Conservation (phyloP, 1,284 basidiomycete genomes). For the Macrocystidia cucumis region DNA sequence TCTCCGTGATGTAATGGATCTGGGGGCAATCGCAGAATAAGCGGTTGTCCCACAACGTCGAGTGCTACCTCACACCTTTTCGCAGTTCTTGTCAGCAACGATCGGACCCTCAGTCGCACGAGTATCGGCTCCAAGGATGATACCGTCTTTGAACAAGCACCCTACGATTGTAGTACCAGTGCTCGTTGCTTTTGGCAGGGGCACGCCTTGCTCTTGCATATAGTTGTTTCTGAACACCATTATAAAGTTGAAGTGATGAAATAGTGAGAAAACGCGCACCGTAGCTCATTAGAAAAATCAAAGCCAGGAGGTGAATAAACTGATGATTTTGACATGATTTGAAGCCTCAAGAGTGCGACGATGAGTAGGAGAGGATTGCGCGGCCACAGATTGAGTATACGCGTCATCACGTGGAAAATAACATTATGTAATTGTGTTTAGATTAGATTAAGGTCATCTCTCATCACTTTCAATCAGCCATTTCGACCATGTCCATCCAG, state of each 20-base stretch:
- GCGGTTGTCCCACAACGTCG: neutral
- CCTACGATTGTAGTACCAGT: slow-evolving; percentile 99
- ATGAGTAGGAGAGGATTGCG: neutral
- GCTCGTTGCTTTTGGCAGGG: slow-evolving; percentile 79
- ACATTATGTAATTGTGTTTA: slow-evolving; percentile 3
- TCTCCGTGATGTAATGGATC: slow-evolving; percentile 96
- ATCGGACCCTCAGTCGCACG: slow-evolving; percentile 93
- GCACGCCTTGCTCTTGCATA: slow-evolving; percentile 61
- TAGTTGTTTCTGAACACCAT: slow-evolving; percentile 78
- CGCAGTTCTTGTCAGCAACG: slow-evolving; percentile 99
- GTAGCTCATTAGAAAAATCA: slow-evolving; percentile 15
- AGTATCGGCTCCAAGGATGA: slow-evolving; percentile 96
- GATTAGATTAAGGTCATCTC: slow-evolving; percentile 13
- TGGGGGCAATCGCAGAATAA: slow-evolving; percentile 21
- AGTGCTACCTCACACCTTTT: slow-evolving; percentile 71
- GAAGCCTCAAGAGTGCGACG: neutral
- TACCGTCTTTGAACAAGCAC: slow-evolving; percentile 88
- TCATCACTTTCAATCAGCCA: neutral
- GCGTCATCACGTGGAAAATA: slow-evolving; percentile 17
- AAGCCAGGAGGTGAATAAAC: slow-evolving; percentile 13
- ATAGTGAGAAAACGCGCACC: slow-evolving; percentile 7
- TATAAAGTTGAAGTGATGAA: neutral
- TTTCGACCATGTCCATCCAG: slow-evolving; percentile 33
- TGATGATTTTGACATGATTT: slow-evolving; percentile 5
- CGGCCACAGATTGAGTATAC: slow-evolving; percentile 7